Evolutionary conservation across 108 stramenopile species (phyloP).

Genomic region (Epithemia pelagica): DNA sequence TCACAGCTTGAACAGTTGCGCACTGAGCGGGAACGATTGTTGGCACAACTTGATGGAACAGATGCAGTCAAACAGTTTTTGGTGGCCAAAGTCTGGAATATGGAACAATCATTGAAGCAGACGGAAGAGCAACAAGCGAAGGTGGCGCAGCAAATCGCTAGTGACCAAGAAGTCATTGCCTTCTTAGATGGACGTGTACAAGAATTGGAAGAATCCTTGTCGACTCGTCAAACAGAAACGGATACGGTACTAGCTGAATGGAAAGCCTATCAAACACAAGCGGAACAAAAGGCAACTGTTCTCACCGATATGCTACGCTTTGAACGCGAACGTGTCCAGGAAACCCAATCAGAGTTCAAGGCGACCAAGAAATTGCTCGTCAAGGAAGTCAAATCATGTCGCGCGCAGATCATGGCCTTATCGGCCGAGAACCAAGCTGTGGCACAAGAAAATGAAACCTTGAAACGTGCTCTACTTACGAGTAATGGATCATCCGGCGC

Average conservation of each 20-base stretch:
- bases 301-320: conserved; percentile 74
- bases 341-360: conserved; percentile 73
- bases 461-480: conserved; percentile 39
- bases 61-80: conserved; percentile 77
- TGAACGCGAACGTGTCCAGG: conserved; percentile 61
- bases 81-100: conserved; percentile 56
- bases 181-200: conserved; percentile 80
- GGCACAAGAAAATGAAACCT: conserved; percentile 58
- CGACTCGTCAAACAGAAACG: conserved; percentile 4
- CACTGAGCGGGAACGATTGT: conserved; percentile 53
- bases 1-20: conserved; percentile 34
- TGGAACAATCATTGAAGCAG: conserved; percentile 41
- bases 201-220: conserved; percentile 49
- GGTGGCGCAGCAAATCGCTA: conserved; percentile 56
- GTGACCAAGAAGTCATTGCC: conserved; percentile 87
- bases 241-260: conserved; percentile 23
- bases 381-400: conserved; percentile 79
- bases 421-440: conserved; percentile 77
- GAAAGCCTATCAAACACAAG: conserved; percentile 31
- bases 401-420: conserved; percentile 59
- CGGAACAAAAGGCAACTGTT: conserved; percentile 46
- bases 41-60: conserved; percentile 65
- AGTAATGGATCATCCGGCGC: not conserved
- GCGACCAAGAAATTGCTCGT: conserved; percentile 74
- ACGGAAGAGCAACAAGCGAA: conserved; percentile 51